These are phyloP conservation scores for Prunella vulgaris DNA, from an alignment of 257 asterid species.

Conservation along the genomic window DNA sequence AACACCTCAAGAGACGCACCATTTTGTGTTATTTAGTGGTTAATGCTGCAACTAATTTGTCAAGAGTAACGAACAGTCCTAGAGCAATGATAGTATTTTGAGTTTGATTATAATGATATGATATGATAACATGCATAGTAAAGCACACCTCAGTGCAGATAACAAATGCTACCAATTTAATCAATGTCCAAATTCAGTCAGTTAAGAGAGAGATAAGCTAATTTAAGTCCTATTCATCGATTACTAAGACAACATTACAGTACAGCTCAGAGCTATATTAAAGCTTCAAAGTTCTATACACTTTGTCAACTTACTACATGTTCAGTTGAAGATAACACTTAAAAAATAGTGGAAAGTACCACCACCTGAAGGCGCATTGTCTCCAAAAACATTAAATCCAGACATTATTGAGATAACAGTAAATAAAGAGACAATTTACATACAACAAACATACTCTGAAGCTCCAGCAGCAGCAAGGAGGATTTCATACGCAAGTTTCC, in stretches of 20 bases:
- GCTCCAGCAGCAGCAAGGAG: conserved; percentile 99
- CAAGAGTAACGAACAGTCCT: too few species aligned
- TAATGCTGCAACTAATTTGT: too few species aligned
- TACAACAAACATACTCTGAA: conserved; percentile 62
- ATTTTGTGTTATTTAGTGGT: too few species aligned
- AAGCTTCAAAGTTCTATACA: conserved; percentile 7
- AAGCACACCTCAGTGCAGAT: too few species aligned
- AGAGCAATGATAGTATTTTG: too few species aligned
- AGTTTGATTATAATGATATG: too few species aligned
- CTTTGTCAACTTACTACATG: neutral
- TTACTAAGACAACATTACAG: neutral
- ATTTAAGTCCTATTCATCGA: neutral
- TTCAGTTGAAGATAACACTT: neutral
- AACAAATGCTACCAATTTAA: too few species aligned
- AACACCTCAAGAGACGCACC: too few species aligned
- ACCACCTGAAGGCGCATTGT: conserved; percentile 99
- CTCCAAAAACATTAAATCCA: conserved; percentile 38
- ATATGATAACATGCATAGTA: too few species aligned
- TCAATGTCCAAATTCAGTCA: too few species aligned
- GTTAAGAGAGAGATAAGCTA: too few species aligned
- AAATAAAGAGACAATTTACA: neutral
- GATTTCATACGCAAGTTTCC: conserved; percentile 87
- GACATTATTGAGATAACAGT: conserved; percentile 12
- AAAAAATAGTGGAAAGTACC: conserved; percentile 7
- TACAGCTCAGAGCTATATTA: neutral